A percentile compares a stretch with the other conserved stretches of the same genome.
These are phyloP conservation scores for Ruellia speciosa DNA, from an alignment of 305 asterid genomes.

Conservation along the genomic window DNA sequence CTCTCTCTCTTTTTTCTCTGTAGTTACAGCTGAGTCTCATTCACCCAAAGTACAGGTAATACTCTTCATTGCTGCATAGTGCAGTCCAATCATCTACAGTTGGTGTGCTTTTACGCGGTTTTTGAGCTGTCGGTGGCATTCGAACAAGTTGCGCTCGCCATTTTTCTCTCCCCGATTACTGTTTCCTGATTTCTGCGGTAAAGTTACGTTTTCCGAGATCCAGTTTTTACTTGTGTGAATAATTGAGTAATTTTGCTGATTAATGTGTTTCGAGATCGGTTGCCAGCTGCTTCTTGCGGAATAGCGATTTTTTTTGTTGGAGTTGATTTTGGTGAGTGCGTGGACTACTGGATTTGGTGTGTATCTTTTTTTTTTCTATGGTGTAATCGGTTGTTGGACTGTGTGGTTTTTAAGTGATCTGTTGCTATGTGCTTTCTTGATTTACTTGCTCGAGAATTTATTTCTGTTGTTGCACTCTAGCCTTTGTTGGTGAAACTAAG, in stretches of 20 bases:
- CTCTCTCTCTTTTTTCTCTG: neutral
- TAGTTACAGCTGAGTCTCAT: neutral
- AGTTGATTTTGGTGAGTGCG: neutral
- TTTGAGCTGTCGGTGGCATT: slow-evolving; percentile 31
- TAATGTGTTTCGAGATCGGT: neutral
- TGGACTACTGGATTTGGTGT: neutral
- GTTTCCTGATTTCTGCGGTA: slow-evolving; percentile 20
- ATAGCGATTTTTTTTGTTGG: neutral
- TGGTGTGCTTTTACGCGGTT: slow-evolving; percentile 1
- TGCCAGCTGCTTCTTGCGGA: neutral
- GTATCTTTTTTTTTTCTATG: no score
- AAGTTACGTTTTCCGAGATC: neutral
- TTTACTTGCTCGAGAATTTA: neutral
- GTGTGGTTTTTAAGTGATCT: neutral
- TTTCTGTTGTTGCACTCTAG: no score
- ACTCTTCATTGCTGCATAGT: neutral
- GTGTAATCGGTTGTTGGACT: neutral
- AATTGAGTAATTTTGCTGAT: neutral
- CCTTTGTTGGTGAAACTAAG: no score
- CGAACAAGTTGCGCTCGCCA: slow-evolving; percentile 9
- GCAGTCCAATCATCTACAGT: no score
- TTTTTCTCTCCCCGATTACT: slow-evolving; percentile 8
- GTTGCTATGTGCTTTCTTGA: neutral
- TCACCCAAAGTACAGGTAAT: neutral
- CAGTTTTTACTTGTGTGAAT: neutral